Evolutionary conservation across 2,329 filamentous ascomycete genomes (phyloP).

Genomic region (Cladosporium phlei): DNA sequence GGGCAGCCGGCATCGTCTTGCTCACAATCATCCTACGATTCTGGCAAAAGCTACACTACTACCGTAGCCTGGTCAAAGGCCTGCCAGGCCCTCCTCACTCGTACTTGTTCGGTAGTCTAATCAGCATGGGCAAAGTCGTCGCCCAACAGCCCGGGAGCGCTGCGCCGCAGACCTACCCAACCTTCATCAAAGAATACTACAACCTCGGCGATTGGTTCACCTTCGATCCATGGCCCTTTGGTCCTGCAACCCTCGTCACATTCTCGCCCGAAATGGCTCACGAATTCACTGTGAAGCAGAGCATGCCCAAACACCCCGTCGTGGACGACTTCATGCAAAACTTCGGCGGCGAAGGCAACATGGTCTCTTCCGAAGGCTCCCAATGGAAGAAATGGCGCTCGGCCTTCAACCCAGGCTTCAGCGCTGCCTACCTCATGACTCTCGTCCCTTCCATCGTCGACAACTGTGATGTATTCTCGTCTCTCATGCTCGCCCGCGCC

Average conservation of each 20-base stretch:
- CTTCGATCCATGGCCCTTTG: constrained; percentile 43
- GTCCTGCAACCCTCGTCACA: constrained; percentile 32
- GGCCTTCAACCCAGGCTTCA: constrained; percentile 42
- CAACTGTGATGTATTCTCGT: constrained; percentile 29
- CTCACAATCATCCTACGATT: constrained; percentile 24
- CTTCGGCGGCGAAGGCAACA: constrained; percentile 35
- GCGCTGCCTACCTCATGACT: constrained; percentile 35
- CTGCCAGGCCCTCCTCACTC: constrained; percentile 39
- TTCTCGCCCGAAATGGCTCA: constrained; percentile 36
- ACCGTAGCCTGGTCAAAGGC: constrained; percentile 23
- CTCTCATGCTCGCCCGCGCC: constrained; percentile 34
- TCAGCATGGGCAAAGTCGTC: constrained; percentile 35
- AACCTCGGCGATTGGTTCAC: constrained; percentile 38
- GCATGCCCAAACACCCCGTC: constrained; percentile 31
- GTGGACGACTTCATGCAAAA: constrained; percentile 31
- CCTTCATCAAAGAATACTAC: constrained; percentile 35
- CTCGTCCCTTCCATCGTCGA: constrained; percentile 37
- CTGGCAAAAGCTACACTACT: constrained; percentile 22
- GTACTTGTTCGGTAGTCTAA: constrained; percentile 39
- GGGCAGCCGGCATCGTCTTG: constrained; percentile 23
- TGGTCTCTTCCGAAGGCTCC: constrained; percentile 35
- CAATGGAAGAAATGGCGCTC: constrained; percentile 42
- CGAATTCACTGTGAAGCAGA: constrained; percentile 34
- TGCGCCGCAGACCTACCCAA: constrained; percentile 35
- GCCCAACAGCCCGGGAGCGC: constrained; percentile 30